phyloP scores from a whole-genome alignment of 2,329 filamentous ascomycete genomes.

The Fusarium sp. region DNA sequence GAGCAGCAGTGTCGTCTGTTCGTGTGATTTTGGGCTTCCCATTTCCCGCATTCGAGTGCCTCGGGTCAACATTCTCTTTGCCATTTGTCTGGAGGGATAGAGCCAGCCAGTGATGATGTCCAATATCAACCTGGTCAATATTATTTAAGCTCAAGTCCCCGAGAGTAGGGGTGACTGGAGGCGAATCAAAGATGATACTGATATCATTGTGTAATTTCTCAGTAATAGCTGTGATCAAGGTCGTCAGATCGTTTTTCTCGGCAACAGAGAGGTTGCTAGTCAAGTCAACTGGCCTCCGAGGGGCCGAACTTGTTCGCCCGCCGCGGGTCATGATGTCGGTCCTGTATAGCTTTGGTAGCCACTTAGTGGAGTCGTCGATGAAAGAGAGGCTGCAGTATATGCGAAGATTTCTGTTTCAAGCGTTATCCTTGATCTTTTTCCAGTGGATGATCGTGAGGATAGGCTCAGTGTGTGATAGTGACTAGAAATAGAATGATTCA shows the following conservation, averaged over 20 bases:
- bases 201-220: constrained; percentile 68
- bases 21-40: constrained; percentile 14
- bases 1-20: constrained; percentile 45
- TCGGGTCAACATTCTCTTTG: constrained; percentile 38
- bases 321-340: constrained; percentile 55
- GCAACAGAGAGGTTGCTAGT: constrained; percentile 60
- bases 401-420: neutral
- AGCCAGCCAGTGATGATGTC: constrained; percentile 52
- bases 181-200: constrained; percentile 63
- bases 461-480: neutral
- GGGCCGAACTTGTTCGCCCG: constrained; percentile 50
- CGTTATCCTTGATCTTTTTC: neutral
- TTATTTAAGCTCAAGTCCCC: constrained; percentile 43
- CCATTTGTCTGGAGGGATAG: constrained; percentile 49
- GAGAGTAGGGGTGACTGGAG: constrained; percentile 51
- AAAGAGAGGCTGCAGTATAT: neutral
- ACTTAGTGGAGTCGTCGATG: neutral
- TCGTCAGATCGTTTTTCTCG: constrained; percentile 65
- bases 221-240: constrained; percentile 63
- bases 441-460: neutral
- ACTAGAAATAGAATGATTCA: neutral
- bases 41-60: constrained; percentile 13
- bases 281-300: constrained; percentile 63
- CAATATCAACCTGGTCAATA: constrained; percentile 38
- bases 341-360: neutral